These are phyloP conservation scores for Durotheca rogersii DNA, from an alignment of 495 filamentous ascomycete species.

Conservation along the genomic window DNA sequence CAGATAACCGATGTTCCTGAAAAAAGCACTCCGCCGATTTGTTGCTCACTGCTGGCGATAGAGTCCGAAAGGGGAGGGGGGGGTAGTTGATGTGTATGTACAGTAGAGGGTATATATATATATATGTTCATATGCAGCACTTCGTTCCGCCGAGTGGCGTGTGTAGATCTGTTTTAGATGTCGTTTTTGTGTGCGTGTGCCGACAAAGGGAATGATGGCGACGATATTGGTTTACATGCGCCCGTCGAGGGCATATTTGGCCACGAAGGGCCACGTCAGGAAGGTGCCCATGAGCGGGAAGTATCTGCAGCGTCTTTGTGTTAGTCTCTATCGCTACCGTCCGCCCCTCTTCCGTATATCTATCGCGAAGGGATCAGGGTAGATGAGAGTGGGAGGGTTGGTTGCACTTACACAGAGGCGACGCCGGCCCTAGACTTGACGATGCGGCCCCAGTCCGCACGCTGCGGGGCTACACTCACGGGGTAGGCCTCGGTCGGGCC, in stretches of 20 bases:
- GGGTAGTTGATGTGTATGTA: too few species aligned
- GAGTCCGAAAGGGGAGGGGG: too few species aligned
- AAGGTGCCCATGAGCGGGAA: slow-evolving; percentile 24
- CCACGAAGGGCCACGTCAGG: slow-evolving; percentile 24
- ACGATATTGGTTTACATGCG: slow-evolving; percentile 16
- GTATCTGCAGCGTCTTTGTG: slow-evolving; percentile 28
- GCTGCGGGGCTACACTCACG: background rate
- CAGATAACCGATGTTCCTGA: too few species aligned
- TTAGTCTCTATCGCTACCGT: too few species aligned
- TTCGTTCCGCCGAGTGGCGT: too few species aligned
- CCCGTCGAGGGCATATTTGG: slow-evolving; percentile 12
- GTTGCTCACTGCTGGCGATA: too few species aligned
- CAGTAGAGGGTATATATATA: slow-evolving; percentile 7
- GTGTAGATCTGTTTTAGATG: too few species aligned
- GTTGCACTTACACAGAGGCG: slow-evolving; percentile 21
- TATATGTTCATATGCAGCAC: too few species aligned
- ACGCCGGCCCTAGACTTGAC: slow-evolving; percentile 9
- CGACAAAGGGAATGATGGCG: too few species aligned
- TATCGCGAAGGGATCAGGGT: background rate
- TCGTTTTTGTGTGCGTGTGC: too few species aligned
- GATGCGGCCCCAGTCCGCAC: slow-evolving; percentile 31
- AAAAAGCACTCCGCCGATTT: too few species aligned
- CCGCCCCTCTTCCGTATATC: background rate
- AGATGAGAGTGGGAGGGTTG: background rate
- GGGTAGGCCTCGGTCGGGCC: slow-evolving; percentile 20